phyloP scores from a whole-genome alignment of 805 yeast species.

The Jamesozyma rosinii region DNA sequence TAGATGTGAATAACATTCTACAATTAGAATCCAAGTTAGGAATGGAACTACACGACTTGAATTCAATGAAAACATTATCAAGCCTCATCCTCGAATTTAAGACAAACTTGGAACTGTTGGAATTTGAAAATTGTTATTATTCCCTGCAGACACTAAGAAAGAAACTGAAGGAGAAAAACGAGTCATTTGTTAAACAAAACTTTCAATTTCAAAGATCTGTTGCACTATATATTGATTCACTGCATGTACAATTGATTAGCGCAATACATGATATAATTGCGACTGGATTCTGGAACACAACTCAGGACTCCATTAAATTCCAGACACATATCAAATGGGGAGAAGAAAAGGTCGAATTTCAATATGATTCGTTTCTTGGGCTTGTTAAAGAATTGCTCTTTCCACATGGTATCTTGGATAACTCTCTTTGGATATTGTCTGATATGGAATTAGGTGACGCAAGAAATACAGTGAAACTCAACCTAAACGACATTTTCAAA shows the following conservation, averaged over 20 bases:
- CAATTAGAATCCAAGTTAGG: slow-evolving; percentile 15
- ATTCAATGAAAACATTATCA: slow-evolving; percentile 13
- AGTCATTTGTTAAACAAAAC: slow-evolving; percentile 13
- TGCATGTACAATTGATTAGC: slow-evolving; percentile 20
- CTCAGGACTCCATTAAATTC: slow-evolving; percentile 10
- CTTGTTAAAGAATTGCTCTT: slow-evolving; percentile 13
- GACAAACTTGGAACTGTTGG: slow-evolving; percentile 21
- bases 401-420: slow-evolving; percentile 13
- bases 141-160: slow-evolving; percentile 22
- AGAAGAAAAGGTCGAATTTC: slow-evolving; percentile 9
- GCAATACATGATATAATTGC: slow-evolving; percentile 12
- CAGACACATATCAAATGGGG: slow-evolving; percentile 5
- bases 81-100: slow-evolving; percentile 23
- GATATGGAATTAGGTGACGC: slow-evolving; percentile 17
- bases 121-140: slow-evolving; percentile 29
- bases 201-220: slow-evolving; percentile 25
- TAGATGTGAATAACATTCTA: slow-evolving; percentile 3
- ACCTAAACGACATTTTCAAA: slow-evolving; percentile 10
- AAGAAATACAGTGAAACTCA: slow-evolving; percentile 16
- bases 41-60: slow-evolving; percentile 15
- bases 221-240: slow-evolving; percentile 17
- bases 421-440: slow-evolving; percentile 20
- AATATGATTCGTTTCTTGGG: slow-evolving; percentile 13
- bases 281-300: slow-evolving; percentile 20
- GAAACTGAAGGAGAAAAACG: slow-evolving; percentile 14